Evolutionary conservation across 441 rosid species (phyloP), one percentile per base, ranked within the genome.

Genomic region (Iberis amara): DNA sequence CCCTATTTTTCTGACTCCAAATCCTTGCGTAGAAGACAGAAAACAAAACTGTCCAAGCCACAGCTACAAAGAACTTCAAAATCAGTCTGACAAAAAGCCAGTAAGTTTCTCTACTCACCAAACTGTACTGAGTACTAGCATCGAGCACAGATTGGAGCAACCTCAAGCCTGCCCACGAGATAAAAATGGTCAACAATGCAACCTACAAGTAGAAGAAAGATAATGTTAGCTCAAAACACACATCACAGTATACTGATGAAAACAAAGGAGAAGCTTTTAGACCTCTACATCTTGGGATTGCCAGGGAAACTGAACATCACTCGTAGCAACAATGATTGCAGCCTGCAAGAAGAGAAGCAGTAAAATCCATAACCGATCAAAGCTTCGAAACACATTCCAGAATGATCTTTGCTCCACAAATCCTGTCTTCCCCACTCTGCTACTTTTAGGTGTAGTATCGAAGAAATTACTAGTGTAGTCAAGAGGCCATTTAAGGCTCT

Each of bases 361-460:
- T 62, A 80, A 37, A 47, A 78, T 54, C 86, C 86, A 82, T 38
- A 78, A 39, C 55, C 80, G 58, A 11, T 82, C 90, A 55, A 82
- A 82, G 67, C 90, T 80, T 75, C 90, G 55, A 57, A 68, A 78
- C 35, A 80, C 33, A 65, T 80, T 79, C 84, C 83, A 79, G 47
- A 79, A 82, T 39, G 86, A 78, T 50, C 90, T 62, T 57, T 78
- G 86, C 78, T 82, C 90, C 44, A 82, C 90, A 49, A 82, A 82
- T 26, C 86, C 86, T 0, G 84, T 80, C 78, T 82, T 82, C 64
- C 86, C 82, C 6, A 82, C 80, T 47, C 82, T 68, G 47, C 67
- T 57, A n/a, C 23, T 45, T 70, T 71, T 77, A 7, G 68, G 59
- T 6, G 47, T 63, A 0, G 76, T 60, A 6, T 11, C 64, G 1